Base-by-base conservation (phyloP, 805 yeast genomes). In the Yarrowia sp. region DNA sequence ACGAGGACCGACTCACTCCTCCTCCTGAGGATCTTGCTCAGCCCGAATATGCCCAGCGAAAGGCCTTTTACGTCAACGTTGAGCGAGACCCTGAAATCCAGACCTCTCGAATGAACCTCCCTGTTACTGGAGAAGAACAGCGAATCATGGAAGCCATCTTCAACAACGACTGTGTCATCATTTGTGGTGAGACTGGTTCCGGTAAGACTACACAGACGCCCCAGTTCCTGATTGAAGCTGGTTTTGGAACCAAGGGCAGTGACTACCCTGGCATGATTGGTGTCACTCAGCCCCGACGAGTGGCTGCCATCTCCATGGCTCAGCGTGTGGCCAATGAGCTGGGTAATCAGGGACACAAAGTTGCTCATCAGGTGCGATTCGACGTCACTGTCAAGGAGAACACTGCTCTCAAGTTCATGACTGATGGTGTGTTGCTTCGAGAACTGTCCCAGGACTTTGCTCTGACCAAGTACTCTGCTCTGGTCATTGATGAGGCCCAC, bases 201-300 rank as follows among this genome's bases (percentile, higher is more conserved):
- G 99, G 99, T 79, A 95, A 95, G 77, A 95, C 99, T 1, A 95
- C 99, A 0, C 99, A 95, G 79, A 93, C 95, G 5, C 99, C 99
- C 0, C 99, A 95, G 77, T 95, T 95, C 75, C 79, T 95, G 55
- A 92, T 87, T 75, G 99, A 95, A 78, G 86, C 97, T 0, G 98
- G 98, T 1, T 94, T 89, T 75, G 98, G 97, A 5, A 72, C 76
- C 8, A 82, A 83, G 8, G 79, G 80, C 7, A 80, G 86, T 8
- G 86, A 86, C 8, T 86, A 87, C 12, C 94, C 97, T 0, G 98
- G 98, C 0, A 89, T 94, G 93, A 91, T 95, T 74, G 99, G 98
- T 69, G 83, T 95, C 32, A 95, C 99, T 0, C 99, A 95, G 79
- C 97, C 97, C 0, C 82, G 97, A 73, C 85, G 98, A 70, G 91